Conservation (phyloP, 352 stramenopile species). For the Plasmopara muralis region DNA sequence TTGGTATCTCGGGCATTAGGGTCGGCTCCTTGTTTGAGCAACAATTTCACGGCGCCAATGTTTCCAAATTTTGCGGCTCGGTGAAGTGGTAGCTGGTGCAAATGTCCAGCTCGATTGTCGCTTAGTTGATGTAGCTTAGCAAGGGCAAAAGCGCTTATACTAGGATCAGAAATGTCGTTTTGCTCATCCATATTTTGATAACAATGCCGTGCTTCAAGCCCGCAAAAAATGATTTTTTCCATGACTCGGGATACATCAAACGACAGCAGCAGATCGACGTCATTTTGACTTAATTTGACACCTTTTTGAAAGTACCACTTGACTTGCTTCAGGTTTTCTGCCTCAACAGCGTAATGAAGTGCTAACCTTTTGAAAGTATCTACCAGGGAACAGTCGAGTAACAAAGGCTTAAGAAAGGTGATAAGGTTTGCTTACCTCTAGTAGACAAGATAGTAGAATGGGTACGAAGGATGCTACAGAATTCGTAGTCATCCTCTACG, state of each 20-base stretch:
- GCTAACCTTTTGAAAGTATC: conserved; percentile 37
- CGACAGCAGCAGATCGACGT: conserved; percentile 33
- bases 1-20: conserved; percentile 41
- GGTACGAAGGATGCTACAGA: conserved; percentile 23
- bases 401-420: background rate
- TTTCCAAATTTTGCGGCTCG: conserved; percentile 47
- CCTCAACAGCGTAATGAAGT: conserved; percentile 43
- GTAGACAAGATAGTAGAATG: conserved; percentile 17
- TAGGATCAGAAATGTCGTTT: conserved; percentile 12
- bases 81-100: conserved; percentile 37
- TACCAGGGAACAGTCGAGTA: conserved; percentile 1
- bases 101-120: conserved; percentile 13
- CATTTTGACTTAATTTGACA: conserved; percentile 18
- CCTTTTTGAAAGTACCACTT: conserved; percentile 34
- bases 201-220: conserved; percentile 34
- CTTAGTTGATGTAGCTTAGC: conserved; percentile 28
- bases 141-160: conserved; percentile 34
- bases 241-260: conserved; percentile 19
- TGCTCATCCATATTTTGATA: conserved; percentile 1
- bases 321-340: conserved; percentile 31
- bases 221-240: conserved; percentile 25
- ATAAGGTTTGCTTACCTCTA: conserved; percentile 20
- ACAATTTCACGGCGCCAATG: conserved; percentile 22
- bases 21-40: conserved; percentile 36
- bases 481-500: conserved; percentile 17